Conservation (phyloP, 768 basidiomycete genomes). For the Boletus edulis region DNA sequence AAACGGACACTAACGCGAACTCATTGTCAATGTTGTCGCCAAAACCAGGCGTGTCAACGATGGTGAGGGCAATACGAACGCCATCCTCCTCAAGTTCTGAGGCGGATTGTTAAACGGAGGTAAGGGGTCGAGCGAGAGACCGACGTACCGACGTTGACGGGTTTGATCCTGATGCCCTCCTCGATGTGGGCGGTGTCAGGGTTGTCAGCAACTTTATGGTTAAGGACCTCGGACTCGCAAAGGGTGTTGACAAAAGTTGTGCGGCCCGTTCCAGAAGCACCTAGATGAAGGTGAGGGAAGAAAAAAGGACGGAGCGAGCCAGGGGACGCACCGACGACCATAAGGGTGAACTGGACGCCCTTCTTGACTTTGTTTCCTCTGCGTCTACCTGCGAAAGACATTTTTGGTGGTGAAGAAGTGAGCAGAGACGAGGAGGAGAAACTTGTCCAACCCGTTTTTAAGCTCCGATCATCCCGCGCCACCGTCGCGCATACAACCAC, state of each 20-base stretch:
- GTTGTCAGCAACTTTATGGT: conserved; percentile 81
- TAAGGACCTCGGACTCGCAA: conserved; percentile 90
- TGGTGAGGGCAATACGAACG: conserved; percentile 94
- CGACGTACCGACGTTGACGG: conserved; percentile 78
- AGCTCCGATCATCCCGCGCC: conserved; percentile 33
- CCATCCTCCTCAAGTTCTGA: conserved; percentile 98
- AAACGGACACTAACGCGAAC: conserved; percentile 70
- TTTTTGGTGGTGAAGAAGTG: conserved; percentile 37
- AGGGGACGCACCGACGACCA: conserved; percentile 86
- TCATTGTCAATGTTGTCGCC: conserved; percentile 99
- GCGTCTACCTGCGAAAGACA: conserved; percentile 85
- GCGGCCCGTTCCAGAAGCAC: conserved; percentile 95
- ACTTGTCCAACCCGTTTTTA: conserved; percentile 31
- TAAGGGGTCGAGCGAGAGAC: background rate
- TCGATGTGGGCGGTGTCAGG: conserved; percentile 92
- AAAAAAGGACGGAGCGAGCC: background rate
- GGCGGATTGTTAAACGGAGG: conserved; percentile 1
- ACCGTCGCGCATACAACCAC: conserved; percentile 30
- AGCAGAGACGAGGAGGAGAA: conserved; percentile 34
- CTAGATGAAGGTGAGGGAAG: conserved; percentile 40
- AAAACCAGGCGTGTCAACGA: conserved; percentile 98
- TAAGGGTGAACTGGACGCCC: conserved; percentile 96
- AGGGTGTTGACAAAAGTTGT: conserved; percentile 99
- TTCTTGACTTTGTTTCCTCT: conserved; percentile 97
- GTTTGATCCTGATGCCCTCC: conserved; percentile 92